Evolutionary conservation across 2,329 filamentous ascomycete genomes (phyloP).

Genomic region (Colletotrichum tamarilloi): DNA sequence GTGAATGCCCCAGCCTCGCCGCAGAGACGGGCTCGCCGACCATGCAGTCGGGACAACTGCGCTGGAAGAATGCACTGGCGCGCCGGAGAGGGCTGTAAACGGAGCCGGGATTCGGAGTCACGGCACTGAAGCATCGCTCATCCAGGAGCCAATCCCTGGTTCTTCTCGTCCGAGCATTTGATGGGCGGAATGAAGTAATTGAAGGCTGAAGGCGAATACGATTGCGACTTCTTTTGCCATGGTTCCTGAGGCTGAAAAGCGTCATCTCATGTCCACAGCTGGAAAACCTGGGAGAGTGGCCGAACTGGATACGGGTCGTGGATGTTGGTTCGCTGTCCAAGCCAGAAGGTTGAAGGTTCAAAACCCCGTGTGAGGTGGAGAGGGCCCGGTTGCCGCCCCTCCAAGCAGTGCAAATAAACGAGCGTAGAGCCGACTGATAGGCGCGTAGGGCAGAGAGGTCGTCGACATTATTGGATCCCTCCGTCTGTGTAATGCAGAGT

Average conservation of each 20-base stretch:
- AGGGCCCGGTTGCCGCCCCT: constrained; percentile 20
- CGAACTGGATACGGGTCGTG: constrained; percentile 5
- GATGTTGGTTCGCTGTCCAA: constrained; percentile 10
- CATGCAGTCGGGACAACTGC: constrained; percentile 9
- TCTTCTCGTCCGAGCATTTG: neutral
- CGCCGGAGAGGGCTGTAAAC: neutral
- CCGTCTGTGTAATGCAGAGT: neutral
- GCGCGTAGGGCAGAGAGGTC: constrained; percentile 3
- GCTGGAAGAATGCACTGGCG: neutral
- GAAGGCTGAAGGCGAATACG: neutral
- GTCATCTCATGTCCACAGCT: constrained; percentile 17
- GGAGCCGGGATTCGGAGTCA: constrained; percentile 16
- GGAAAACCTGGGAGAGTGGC: neutral
- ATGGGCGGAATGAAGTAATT: neutral
- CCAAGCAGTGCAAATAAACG: constrained; percentile 10
- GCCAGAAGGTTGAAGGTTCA: constrained; percentile 10
- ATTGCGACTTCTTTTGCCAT: neutral
- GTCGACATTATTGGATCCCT: neutral
- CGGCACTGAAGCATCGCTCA: neutral
- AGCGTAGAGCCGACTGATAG: constrained; percentile 3
- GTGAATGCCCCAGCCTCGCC: constrained; percentile 12
- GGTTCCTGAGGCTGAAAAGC: neutral
- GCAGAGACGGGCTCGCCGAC: constrained; percentile 22
- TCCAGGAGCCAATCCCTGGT: neutral
- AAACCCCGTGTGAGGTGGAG: neutral